Percentiles rank a stretch among this genome's conserved stretches.
phyloP scores from a whole-genome alignment of 2,329 filamentous ascomycete genomes.

The Colletotrichum lupini region DNA sequence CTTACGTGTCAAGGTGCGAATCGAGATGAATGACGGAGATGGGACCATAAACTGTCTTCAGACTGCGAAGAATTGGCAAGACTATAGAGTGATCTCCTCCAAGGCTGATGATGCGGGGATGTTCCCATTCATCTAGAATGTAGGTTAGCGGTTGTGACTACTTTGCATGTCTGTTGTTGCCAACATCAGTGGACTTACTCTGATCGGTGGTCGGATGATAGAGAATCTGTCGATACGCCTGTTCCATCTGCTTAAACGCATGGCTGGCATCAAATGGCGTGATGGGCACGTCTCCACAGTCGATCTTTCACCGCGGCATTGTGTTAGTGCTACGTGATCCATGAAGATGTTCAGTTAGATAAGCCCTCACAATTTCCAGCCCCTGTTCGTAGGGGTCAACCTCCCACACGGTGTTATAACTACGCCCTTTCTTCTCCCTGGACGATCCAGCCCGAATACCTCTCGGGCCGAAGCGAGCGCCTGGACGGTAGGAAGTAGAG shows the following conservation, averaged over 20 bases:
- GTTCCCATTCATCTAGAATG: not conserved
- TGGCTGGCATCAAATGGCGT: constrained; percentile 87
- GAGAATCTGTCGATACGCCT: constrained; percentile 66
- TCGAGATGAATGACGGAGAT: not conserved
- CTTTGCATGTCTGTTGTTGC: not conserved
- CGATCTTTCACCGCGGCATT: not conserved
- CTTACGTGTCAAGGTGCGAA: not conserved
- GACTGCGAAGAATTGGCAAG: not conserved
- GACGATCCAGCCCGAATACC: constrained; percentile 86
- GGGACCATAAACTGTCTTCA: not conserved
- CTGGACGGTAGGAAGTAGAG: constrained; percentile 38
- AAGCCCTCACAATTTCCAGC: not conserved
- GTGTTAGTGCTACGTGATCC: not conserved
- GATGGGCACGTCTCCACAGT: constrained; percentile 44
- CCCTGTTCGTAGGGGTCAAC: constrained; percentile 10
- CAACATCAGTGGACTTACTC: not conserved
- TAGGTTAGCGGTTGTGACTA: not conserved
- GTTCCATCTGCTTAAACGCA: constrained; percentile 84
- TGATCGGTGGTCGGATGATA: not conserved
- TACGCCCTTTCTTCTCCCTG: constrained; percentile 72
- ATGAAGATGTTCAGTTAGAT: not conserved
- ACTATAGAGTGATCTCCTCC: not conserved
- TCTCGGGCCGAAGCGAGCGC: constrained; percentile 85
- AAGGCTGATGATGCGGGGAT: not conserved
- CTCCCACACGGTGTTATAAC: constrained; percentile 23